These are phyloP conservation scores for Boletus fagicola DNA, from an alignment of 768 basidiomycete species.

Conservation along the genomic window DNA sequence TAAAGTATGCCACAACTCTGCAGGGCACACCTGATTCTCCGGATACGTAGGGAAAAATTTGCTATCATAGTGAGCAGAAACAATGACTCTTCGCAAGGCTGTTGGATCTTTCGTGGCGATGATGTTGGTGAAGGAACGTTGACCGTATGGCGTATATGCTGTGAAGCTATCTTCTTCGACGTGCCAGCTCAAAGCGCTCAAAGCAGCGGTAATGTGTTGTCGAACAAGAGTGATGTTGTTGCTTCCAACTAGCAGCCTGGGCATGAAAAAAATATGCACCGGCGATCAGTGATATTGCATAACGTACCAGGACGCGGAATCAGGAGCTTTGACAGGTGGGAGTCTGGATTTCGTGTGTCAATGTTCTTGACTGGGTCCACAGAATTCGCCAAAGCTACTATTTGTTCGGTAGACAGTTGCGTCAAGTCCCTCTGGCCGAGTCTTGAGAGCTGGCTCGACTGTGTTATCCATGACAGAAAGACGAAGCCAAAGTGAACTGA, in stretches of 20 bases:
- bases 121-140: conserved; percentile 80
- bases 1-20: background rate
- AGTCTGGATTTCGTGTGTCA: conserved; percentile 60
- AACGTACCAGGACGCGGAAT: conserved; percentile 78
- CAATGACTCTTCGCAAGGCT: conserved; percentile 74
- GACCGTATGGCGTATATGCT: conserved; percentile 77
- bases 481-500: conserved; percentile 8
- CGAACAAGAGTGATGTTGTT: conserved; percentile 79
- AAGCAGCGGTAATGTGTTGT: conserved; percentile 71
- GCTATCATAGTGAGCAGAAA: conserved; percentile 94
- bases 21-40: conserved; percentile 61
- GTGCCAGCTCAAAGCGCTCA: conserved; percentile 80
- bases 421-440: conserved; percentile 38
- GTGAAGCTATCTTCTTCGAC: conserved; percentile 83
- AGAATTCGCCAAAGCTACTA: conserved; percentile 49
- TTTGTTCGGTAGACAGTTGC: conserved; percentile 49
- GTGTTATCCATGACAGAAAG: conserved; percentile 23
- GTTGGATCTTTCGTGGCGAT: conserved; percentile 93
- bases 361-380: conserved; percentile 67
- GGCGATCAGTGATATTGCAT: background rate
- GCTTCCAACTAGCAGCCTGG: conserved; percentile 52
- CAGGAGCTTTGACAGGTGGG: conserved; percentile 79
- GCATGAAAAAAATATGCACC: conserved; percentile 1
- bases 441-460: conserved; percentile 30
- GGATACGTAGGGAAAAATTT: conserved; percentile 78